A percentile compares a stretch with the other conserved stretches of the same genome.
phyloP scores from a whole-genome alignment of 495 filamentous ascomycete species.

The Trichodelitschia bisporula region DNA sequence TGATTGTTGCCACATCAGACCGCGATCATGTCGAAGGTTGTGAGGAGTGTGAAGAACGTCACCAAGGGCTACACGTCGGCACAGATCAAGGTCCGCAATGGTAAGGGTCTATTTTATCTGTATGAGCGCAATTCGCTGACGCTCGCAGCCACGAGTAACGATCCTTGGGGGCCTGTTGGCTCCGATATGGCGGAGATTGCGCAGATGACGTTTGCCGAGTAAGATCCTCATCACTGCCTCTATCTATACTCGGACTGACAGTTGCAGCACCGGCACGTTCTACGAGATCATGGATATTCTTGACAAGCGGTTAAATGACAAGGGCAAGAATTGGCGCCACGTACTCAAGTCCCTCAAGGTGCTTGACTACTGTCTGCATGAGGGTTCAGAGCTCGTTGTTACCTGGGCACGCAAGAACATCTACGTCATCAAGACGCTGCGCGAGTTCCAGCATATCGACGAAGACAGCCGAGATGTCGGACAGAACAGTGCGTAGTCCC shows the following conservation, averaged over 20 bases:
- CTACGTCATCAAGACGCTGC: conserved; percentile 93
- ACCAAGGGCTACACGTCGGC: conserved; percentile 95
- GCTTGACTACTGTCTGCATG: conserved; percentile 92
- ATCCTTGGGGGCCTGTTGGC: conserved; percentile 95
- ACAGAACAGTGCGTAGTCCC: conserved; percentile 47
- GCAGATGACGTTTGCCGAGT: conserved; percentile 92
- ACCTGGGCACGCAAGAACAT: conserved; percentile 96
- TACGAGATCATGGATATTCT: conserved; percentile 99
- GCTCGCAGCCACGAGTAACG: conserved; percentile 77
- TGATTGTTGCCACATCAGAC: conserved; percentile 1
- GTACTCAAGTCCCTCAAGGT: conserved; percentile 96
- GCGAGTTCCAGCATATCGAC: conserved; percentile 89
- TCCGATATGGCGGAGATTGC: conserved; percentile 98
- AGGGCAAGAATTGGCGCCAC: conserved; percentile 99
- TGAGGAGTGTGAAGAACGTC: conserved; percentile 97
- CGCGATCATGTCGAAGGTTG: conserved; percentile 76
- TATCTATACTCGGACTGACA: conserved; percentile 2
- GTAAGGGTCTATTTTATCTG: conserved; percentile 24
- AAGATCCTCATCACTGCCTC: conserved; percentile 14
- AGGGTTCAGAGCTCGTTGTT: conserved; percentile 88
- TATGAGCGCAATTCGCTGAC: conserved; percentile 6
- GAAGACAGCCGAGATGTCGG: conserved; percentile 89
- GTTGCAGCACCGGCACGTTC: conserved; percentile 67
- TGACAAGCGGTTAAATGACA: conserved; percentile 96
- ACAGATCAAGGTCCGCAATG: conserved; percentile 98